Evolutionary conservation across 1,284 basidiomycete species (phyloP).

Genomic region (Melanopsichium pennsylvanicum): DNA sequence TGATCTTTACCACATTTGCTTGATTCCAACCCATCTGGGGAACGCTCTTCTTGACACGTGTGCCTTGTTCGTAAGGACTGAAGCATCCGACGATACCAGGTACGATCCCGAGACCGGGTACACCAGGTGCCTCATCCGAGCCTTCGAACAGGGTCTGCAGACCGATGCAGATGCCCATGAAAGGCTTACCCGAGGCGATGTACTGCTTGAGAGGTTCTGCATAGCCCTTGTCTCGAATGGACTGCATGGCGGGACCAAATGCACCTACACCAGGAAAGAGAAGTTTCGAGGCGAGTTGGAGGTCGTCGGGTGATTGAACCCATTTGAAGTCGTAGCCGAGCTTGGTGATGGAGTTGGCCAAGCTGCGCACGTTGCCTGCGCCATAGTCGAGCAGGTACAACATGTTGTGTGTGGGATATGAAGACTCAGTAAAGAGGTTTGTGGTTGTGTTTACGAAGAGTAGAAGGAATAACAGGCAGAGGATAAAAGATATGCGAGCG

Average conservation of each 20-base stretch:
- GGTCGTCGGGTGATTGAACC: slow-evolving; percentile 85
- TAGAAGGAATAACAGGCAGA: too few species aligned
- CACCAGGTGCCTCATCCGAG: slow-evolving; percentile 70
- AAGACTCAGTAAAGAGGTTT: too few species aligned
- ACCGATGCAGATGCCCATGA: slow-evolving; percentile 88
- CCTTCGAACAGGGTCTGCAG: slow-evolving; percentile 76
- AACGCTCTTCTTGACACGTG: slow-evolving; percentile 75
- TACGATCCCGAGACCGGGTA: slow-evolving; percentile 58
- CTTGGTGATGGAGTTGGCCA: slow-evolving; percentile 88
- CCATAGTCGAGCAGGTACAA: slow-evolving; percentile 65
- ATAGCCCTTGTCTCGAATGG: slow-evolving; percentile 78
- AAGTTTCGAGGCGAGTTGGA: slow-evolving; percentile 85
- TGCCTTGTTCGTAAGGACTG: slow-evolving; percentile 31
- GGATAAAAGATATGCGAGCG: too few species aligned
- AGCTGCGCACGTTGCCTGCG: slow-evolving; percentile 66
- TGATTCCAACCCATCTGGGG: slow-evolving; percentile 94
- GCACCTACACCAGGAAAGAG: slow-evolving; percentile 98
- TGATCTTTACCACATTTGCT: slow-evolving; percentile 66
- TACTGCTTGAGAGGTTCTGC: slow-evolving; percentile 83
- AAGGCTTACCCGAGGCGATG: slow-evolving; percentile 87
- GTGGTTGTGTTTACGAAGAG: too few species aligned
- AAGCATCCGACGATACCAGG: slow-evolving; percentile 57
- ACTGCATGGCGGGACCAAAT: slow-evolving; percentile 85
- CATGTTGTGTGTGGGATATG: too few species aligned
- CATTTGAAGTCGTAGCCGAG: slow-evolving; percentile 90